Evolutionary conservation across 257 asterid genomes (phyloP).

Genomic region (Lantana camara): DNA sequence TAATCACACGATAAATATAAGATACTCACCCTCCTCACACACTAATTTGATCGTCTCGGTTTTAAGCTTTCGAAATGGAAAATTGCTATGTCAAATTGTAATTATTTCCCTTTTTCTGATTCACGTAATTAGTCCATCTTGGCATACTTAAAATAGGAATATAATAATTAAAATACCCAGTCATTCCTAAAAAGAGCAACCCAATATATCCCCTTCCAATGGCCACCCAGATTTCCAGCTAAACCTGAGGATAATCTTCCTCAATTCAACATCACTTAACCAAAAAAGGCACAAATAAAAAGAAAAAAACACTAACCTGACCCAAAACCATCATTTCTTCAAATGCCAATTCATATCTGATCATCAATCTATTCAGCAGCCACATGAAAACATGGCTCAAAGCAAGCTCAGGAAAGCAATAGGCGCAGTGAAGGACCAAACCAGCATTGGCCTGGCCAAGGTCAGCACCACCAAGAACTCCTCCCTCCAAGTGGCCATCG

Average conservation of each 20-base stretch:
- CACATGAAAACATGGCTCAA: constrained; percentile 69
- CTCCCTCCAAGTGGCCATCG: constrained; percentile 78
- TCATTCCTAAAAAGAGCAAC: too few species aligned
- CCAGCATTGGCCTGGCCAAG: constrained; percentile 87
- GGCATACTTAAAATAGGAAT: too few species aligned
- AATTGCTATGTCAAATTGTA: too few species aligned
- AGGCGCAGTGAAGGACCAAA: constrained; percentile 78
- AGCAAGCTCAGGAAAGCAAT: constrained; percentile 68
- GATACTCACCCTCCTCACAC: too few species aligned
- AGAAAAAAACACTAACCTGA: background rate
- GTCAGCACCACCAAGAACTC: constrained; percentile 43
- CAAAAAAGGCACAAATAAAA: background rate
- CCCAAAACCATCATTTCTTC: background rate
- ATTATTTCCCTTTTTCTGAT: too few species aligned
- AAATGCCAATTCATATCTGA: background rate
- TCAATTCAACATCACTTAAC: background rate
- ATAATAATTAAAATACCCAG: too few species aligned
- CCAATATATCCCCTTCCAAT: constrained; percentile 23
- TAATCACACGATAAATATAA: too few species aligned
- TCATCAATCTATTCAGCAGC: too few species aligned
- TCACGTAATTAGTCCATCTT: too few species aligned
- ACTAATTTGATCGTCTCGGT: too few species aligned
- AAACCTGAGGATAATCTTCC: constrained; percentile 16
- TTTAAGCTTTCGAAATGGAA: too few species aligned
- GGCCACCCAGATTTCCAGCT: constrained; percentile 23